A percentile compares a stretch with the other conserved stretches of the same genome.
These are phyloP conservation scores for Colletotrichum tofieldiae DNA, from an alignment of 2,329 filamentous ascomycete genomes.

Conservation along the genomic window DNA sequence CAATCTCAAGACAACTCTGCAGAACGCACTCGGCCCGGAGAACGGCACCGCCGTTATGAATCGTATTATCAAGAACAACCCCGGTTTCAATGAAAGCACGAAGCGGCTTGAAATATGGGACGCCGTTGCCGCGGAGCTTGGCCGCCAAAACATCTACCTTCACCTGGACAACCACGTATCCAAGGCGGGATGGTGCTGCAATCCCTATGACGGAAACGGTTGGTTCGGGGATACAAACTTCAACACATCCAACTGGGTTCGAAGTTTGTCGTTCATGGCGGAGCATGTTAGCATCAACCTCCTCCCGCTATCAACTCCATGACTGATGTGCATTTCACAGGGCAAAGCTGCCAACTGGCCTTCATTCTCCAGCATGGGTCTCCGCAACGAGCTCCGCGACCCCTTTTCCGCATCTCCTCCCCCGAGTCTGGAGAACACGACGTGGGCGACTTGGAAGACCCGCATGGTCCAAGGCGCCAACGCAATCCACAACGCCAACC, in stretches of 20 bases:
- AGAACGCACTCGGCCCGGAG: conserved; percentile 57
- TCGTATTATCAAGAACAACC: conserved; percentile 66
- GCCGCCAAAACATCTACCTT: conserved; percentile 63
- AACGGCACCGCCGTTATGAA: conserved; percentile 64
- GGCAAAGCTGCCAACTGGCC: conserved; percentile 55
- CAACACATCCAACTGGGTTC: conserved; percentile 66
- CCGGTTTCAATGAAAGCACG: conserved; percentile 61
- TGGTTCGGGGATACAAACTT: conserved; percentile 70
- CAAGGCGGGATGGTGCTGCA: conserved; percentile 65
- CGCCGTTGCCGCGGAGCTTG: conserved; percentile 66
- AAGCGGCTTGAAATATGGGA: conserved; percentile 67
- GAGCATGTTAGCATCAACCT: conserved; percentile 56
- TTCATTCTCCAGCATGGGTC: conserved; percentile 57
- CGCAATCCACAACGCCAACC: conserved; percentile 61
- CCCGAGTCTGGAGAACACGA: conserved; percentile 60
- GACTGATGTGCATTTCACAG: conserved; percentile 38
- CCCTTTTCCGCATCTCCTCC: conserved; percentile 62
- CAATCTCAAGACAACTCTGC: conserved; percentile 56
- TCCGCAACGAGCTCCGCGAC: conserved; percentile 59
- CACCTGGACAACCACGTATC: conserved; percentile 67
- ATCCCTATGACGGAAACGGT: conserved; percentile 60
- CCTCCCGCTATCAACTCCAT: no score
- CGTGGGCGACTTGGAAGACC: conserved; percentile 64
- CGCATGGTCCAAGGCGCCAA: conserved; percentile 59
- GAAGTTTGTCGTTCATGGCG: conserved; percentile 67